Percentiles rank a stretch among this genome's conserved stretches.
Conservation (phyloP, 164 flowering plant genomes). For the Brasenia schreberi region DNA sequence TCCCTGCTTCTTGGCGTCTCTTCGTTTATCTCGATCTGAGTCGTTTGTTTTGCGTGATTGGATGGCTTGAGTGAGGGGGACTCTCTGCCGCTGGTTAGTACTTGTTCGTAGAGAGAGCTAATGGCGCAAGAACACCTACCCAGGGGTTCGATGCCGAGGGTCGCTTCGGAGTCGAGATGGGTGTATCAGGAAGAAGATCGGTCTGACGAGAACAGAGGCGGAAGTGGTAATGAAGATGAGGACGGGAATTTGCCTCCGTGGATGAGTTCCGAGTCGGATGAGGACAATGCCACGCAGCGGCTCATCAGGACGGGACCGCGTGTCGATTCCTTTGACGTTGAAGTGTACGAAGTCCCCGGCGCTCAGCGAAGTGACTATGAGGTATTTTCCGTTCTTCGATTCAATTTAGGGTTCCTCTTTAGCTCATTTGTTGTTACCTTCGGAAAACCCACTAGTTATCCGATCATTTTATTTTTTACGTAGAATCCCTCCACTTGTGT, state of each 20-base stretch:
- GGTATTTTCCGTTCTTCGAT: constrained; percentile 16
- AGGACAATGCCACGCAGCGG: constrained; percentile 47
- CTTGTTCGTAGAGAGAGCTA: too few relatives aligned
- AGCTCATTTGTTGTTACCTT: background rate
- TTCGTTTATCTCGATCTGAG: too few relatives aligned
- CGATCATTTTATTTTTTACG: background rate
- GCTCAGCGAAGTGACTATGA: constrained; percentile 61
- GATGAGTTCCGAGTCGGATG: constrained; percentile 45
- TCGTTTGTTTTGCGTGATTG: too few relatives aligned
- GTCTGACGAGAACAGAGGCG: constrained; percentile 43
- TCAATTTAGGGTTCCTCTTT: background rate
- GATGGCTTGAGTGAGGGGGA: too few relatives aligned
- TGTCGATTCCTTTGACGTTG: constrained; percentile 91
- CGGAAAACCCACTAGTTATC: background rate
- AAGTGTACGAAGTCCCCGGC: constrained; percentile 86
- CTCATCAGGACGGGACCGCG: constrained; percentile 88
- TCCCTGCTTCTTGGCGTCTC: too few relatives aligned
- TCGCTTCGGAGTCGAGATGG: background rate
- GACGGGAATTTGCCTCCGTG: constrained; percentile 12
- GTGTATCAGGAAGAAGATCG: background rate
- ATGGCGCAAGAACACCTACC: background rate
- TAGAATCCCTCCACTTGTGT: background rate
- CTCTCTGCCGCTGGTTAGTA: too few relatives aligned
- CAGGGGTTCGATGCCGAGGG: background rate
- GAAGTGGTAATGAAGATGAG: constrained; percentile 15